Conservation (phyloP, 208 protist species). For the Spironucleus salmonicida region DNA sequence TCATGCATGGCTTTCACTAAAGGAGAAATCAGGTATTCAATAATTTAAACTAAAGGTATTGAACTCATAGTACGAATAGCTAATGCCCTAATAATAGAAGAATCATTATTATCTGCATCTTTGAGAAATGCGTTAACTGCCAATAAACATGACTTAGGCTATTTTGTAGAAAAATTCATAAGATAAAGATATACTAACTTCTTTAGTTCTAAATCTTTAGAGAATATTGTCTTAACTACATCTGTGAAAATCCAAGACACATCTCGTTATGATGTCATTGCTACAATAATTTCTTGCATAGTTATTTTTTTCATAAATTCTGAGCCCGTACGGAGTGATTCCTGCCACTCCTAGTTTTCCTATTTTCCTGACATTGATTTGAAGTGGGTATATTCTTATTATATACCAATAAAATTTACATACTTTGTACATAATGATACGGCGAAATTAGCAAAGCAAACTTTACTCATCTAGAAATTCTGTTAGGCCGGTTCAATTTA, state of each 20-base stretch:
- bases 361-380: background rate
- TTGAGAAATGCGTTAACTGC: conserved; percentile 62
- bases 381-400: too few relatives aligned
- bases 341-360: background rate
- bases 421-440: too few relatives aligned
- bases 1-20: conserved; percentile 71
- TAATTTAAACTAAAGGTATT: conserved; percentile 81
- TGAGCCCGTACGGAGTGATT: background rate
- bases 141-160: conserved; percentile 84
- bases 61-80: conserved; percentile 94
- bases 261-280: conserved; percentile 92
- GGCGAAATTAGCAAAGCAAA: too few relatives aligned
- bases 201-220: conserved; percentile 78
- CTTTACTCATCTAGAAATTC: too few relatives aligned
- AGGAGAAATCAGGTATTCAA: conserved; percentile 81
- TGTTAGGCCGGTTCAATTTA: too few relatives aligned
- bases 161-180: conserved; percentile 79
- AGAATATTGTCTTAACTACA: conserved; percentile 76
- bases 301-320: conserved; percentile 58
- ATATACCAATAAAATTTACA: too few relatives aligned
- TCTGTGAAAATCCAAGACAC: conserved; percentile 69
- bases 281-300: conserved; percentile 86
- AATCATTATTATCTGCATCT: conserved; percentile 73
- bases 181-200: conserved; percentile 95
- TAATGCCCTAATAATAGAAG: conserved; percentile 75